These are phyloP conservation scores for Halenospora varia DNA, from an alignment of 495 filamentous ascomycete species.

Conservation along the genomic window DNA sequence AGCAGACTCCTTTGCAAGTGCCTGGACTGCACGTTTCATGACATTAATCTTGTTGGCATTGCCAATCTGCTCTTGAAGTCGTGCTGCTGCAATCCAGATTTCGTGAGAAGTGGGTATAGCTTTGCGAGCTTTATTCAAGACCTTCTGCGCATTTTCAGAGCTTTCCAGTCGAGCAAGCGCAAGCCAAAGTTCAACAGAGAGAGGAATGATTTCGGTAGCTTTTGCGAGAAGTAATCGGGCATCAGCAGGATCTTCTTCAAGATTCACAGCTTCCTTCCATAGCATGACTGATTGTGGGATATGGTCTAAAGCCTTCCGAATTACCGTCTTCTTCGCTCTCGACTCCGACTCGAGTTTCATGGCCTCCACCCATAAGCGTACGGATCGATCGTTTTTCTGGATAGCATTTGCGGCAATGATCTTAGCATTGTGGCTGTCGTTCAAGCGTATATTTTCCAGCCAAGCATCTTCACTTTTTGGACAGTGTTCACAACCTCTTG, in stretches of 20 bases:
- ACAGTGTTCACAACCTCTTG: slow-evolving; percentile 81
- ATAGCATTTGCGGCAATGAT: slow-evolving; percentile 95
- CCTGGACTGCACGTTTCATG: slow-evolving; percentile 89
- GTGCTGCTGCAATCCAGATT: slow-evolving; percentile 92
- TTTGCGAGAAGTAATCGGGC: slow-evolving; percentile 84
- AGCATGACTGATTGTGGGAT: slow-evolving; percentile 88
- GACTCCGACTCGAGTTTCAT: slow-evolving; percentile 85
- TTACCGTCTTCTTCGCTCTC: slow-evolving; percentile 81
- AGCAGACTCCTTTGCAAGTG: slow-evolving; percentile 84
- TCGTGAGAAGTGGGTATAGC: slow-evolving; percentile 87
- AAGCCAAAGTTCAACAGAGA: slow-evolving; percentile 92
- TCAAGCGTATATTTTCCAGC: slow-evolving; percentile 90
- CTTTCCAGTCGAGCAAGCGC: slow-evolving; percentile 86
- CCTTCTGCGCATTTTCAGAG: slow-evolving; percentile 84
- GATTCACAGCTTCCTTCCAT: slow-evolving; percentile 97
- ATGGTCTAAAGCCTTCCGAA: slow-evolving; percentile 82
- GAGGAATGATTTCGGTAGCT: slow-evolving; percentile 88
- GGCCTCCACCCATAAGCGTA: slow-evolving; percentile 87
- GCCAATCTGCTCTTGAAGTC: slow-evolving; percentile 82
- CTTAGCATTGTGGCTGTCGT: slow-evolving; percentile 88
- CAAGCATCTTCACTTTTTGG: slow-evolving; percentile 93
- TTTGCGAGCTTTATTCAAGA: slow-evolving; percentile 92
- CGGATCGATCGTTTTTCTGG: slow-evolving; percentile 82
- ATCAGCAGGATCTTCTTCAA: slow-evolving; percentile 85
- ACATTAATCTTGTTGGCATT: slow-evolving; percentile 67